Evolutionary conservation across 352 stramenopile species (phyloP).

Genomic region (Phytophthora sojae): DNA sequence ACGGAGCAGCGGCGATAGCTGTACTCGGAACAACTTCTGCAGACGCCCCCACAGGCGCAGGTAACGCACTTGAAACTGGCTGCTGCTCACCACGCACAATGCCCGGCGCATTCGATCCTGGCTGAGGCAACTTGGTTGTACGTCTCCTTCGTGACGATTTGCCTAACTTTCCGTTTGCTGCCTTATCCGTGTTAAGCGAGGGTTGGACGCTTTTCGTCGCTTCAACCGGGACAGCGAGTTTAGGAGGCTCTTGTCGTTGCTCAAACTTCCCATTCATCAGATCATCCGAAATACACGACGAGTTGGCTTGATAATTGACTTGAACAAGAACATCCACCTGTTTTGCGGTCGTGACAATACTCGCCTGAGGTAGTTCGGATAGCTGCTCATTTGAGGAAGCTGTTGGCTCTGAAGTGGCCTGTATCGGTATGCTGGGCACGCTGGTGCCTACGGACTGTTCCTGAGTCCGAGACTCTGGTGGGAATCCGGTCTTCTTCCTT

Average conservation of each 20-base stretch:
- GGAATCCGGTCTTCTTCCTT: slow-evolving; percentile 18
- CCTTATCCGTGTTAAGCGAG: not conserved
- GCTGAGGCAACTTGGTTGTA: slow-evolving; percentile 21
- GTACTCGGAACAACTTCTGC: slow-evolving; percentile 3
- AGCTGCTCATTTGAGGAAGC: not conserved
- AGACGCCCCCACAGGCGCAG: not conserved
- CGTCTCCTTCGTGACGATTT: slow-evolving; percentile 17
- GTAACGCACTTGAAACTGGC: not conserved
- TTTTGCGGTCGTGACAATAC: not conserved
- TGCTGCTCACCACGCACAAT: not conserved
- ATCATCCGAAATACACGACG: not conserved
- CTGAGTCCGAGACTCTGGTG: not conserved
- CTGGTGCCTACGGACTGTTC: not conserved
- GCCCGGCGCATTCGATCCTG: slow-evolving; percentile 2
- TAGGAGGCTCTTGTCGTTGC: not conserved
- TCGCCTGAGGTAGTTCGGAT: not conserved
- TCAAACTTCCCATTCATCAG: not conserved
- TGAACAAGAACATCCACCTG: not conserved
- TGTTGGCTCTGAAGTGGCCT: slow-evolving; percentile 2
- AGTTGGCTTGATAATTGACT: not conserved
- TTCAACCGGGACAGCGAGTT: not conserved
- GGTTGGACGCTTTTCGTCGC: not conserved
- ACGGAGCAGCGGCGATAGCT: not conserved
- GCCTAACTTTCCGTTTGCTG: slow-evolving; percentile 1
- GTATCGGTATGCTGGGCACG: not conserved